A percentile compares a stretch with the other conserved stretches of the same genome.
Evolutionary conservation across 2,329 filamentous ascomycete genomes (phyloP).

Genomic region (Calonectria multiphialidica): DNA sequence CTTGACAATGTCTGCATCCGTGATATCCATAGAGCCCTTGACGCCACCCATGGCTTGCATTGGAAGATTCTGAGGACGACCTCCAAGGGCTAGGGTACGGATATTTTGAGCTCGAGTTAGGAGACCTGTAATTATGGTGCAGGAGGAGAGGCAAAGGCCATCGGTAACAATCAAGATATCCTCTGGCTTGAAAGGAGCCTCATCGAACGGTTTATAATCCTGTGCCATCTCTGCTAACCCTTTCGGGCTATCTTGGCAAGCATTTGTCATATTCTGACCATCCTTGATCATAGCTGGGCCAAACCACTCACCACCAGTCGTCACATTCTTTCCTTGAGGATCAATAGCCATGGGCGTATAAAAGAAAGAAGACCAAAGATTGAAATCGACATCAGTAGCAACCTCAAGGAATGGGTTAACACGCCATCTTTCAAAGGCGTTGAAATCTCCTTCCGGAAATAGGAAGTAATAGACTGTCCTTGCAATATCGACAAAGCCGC

Average conservation of each 20-base stretch:
- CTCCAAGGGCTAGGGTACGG: too few relatives aligned
- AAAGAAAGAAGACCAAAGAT: background rate
- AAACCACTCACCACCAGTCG: background rate
- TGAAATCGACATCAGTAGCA: background rate
- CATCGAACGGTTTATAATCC: background rate
- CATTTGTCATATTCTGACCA: background rate
- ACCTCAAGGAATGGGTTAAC: background rate
- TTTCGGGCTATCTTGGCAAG: background rate
- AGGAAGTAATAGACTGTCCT: slow-evolving; percentile 60
- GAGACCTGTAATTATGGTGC: too few relatives aligned
- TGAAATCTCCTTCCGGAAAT: slow-evolving; percentile 39
- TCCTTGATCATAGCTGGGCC: background rate
- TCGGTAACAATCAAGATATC: slow-evolving; percentile 27
- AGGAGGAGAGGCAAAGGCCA: too few relatives aligned
- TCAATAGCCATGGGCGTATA: background rate
- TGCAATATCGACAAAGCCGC: slow-evolving; percentile 60
- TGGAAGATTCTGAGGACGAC: too few relatives aligned
- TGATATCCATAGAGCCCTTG: too few relatives aligned
- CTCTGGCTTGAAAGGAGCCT: slow-evolving; percentile 8
- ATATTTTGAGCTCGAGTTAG: too few relatives aligned
- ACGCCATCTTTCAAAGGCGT: background rate
- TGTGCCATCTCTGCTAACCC: background rate
- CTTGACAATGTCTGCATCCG: too few relatives aligned
- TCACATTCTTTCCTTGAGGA: background rate
- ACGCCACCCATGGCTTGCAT: too few relatives aligned